Conservation (phyloP, 805 yeast genomes). For the Kodamaea restingae region DNA sequence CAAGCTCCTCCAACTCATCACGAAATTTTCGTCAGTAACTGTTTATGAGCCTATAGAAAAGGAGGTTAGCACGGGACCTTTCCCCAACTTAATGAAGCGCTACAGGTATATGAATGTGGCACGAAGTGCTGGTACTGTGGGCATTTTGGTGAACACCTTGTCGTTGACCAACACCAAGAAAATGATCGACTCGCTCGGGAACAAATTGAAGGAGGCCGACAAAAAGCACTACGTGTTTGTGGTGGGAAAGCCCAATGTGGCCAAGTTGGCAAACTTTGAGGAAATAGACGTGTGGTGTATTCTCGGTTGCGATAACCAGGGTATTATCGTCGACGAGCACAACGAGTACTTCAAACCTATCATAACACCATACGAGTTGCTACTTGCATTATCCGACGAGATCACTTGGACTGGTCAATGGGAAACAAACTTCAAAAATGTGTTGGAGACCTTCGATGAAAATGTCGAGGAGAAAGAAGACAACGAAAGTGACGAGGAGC, state of each 20-base stretch:
- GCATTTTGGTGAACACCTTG: slow-evolving; percentile 84
- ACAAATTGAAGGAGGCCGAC: slow-evolving; percentile 65
- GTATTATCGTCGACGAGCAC: slow-evolving; percentile 73
- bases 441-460: slow-evolving; percentile 38
- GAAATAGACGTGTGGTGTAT: slow-evolving; percentile 93
- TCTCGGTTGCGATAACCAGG: slow-evolving; percentile 91
- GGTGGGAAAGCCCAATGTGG: slow-evolving; percentile 97
- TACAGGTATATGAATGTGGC: slow-evolving; percentile 86
- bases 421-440: slow-evolving; percentile 71
- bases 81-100: slow-evolving; percentile 76
- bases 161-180: slow-evolving; percentile 71
- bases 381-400: slow-evolving; percentile 71
- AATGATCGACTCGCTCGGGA: slow-evolving; percentile 58
- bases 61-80: slow-evolving; percentile 51
- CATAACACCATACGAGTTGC: slow-evolving; percentile 87
- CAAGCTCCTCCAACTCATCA: slow-evolving; percentile 66
- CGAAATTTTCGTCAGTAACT: slow-evolving; percentile 57
- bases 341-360: slow-evolving; percentile 88
- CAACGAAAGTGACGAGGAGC: slow-evolving; percentile 49
- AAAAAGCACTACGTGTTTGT: slow-evolving; percentile 93
- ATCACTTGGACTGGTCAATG: slow-evolving; percentile 91
- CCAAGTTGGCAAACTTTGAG: slow-evolving; percentile 93
- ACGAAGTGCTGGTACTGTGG: slow-evolving; percentile 86
- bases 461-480: slow-evolving; percentile 24
- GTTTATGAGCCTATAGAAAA: slow-evolving; percentile 43